Conservation (phyloP, 1,139 yeast genomes). For the Scheffersomyces quercinus region DNA sequence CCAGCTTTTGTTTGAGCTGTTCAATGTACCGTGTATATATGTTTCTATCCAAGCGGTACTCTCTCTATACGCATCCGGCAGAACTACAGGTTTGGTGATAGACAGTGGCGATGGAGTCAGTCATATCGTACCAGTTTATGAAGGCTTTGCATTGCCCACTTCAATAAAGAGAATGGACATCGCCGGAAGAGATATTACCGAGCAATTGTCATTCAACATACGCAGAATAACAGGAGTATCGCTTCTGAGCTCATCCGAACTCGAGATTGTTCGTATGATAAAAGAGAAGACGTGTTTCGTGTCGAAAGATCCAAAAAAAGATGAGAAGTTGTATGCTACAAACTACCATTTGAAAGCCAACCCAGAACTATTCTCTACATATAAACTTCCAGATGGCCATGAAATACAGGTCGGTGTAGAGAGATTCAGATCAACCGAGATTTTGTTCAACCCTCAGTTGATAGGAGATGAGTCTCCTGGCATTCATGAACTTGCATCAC, state of each 20-base stretch:
- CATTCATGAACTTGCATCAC: constrained; percentile 63
- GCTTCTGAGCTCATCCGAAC: constrained; percentile 70
- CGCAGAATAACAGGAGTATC: constrained; percentile 63
- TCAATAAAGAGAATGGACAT: constrained; percentile 75
- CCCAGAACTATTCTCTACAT: constrained; percentile 39
- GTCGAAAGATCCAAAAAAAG: constrained; percentile 67
- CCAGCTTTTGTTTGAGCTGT: constrained; percentile 78
- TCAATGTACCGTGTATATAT: constrained; percentile 86
- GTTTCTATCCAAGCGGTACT: constrained; percentile 82
- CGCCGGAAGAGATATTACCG: constrained; percentile 88
- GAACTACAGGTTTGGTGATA: constrained; percentile 86
- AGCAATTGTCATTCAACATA: constrained; percentile 65
- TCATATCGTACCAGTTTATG: constrained; percentile 85
- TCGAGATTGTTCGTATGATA: constrained; percentile 74
- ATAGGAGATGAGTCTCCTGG: constrained; percentile 78
- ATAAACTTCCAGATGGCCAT: constrained; percentile 84
- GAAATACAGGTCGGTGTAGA: constrained; percentile 62
- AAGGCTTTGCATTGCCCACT: constrained; percentile 78
- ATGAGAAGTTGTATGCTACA: constrained; percentile 58
- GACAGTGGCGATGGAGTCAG: constrained; percentile 94
- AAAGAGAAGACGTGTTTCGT: constrained; percentile 77
- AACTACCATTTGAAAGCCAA: constrained; percentile 16
- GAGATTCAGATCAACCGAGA: constrained; percentile 69
- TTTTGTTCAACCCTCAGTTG: constrained; percentile 75
- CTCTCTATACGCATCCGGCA: constrained; percentile 82